A percentile compares a stretch with the other conserved stretches of the same genome.
phyloP scores from a whole-genome alignment of 805 yeast genomes.

The Saturnispora ahearnii region DNA sequence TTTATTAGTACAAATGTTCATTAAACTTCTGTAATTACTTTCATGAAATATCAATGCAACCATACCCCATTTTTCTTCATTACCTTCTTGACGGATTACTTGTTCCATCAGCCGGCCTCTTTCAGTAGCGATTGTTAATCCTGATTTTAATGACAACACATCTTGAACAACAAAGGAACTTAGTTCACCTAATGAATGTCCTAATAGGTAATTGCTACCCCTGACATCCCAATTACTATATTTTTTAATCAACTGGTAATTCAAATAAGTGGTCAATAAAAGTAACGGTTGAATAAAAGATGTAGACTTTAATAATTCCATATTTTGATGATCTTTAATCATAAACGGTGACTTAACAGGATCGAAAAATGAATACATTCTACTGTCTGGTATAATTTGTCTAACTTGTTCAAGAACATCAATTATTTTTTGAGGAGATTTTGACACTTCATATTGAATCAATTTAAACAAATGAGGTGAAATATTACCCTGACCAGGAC shows the following conservation, averaged over 20 bases:
- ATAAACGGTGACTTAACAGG: slow-evolving; percentile 2
- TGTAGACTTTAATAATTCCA: slow-evolving; percentile 5
- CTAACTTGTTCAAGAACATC: not conserved
- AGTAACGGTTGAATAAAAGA: slow-evolving; percentile 13
- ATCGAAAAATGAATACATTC: slow-evolving; percentile 5
- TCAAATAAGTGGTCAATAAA: slow-evolving; percentile 18
- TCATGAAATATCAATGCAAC: slow-evolving; percentile 25
- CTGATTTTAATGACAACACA: slow-evolving; percentile 19
- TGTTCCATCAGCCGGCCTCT: slow-evolving; percentile 29
- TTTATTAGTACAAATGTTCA: slow-evolving; percentile 11
- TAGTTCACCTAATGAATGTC: slow-evolving; percentile 32
- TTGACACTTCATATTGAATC: slow-evolving; percentile 9
- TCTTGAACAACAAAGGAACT: slow-evolving; percentile 24
- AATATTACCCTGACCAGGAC: slow-evolving; percentile 28
- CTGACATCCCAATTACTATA: slow-evolving; percentile 15
- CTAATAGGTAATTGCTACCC: slow-evolving; percentile 21
- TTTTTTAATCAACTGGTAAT: slow-evolving; percentile 14
- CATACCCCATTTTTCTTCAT: slow-evolving; percentile 29
- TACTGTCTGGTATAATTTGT: slow-evolving; percentile 1
- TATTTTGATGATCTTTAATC: not conserved
- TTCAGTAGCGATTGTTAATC: slow-evolving; percentile 19
- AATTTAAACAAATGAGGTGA: slow-evolving; percentile 10
- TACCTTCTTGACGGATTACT: slow-evolving; percentile 2
- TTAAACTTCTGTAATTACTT: slow-evolving; percentile 16
- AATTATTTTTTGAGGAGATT: not conserved